A percentile compares a stretch with the other conserved stretches of the same genome.
These are phyloP conservation scores for Theileria annulata DNA, from an alignment of 169 alveolate genomes.

Conservation along the genomic window DNA sequence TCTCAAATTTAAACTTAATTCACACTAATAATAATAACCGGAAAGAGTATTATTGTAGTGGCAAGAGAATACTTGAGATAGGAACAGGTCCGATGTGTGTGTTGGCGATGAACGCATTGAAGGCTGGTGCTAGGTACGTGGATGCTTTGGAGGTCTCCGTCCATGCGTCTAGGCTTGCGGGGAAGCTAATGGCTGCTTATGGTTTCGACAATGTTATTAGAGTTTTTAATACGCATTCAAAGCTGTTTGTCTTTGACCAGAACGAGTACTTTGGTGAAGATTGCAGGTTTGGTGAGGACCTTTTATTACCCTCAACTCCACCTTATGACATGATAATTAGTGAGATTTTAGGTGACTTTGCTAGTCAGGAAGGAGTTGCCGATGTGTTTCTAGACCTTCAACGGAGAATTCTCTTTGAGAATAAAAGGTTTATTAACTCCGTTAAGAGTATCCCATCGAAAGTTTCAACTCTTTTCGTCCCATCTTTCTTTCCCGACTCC, in stretches of 20 bases:
- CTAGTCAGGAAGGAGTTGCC: constrained; percentile 85
- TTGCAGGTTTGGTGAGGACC: constrained; percentile 15
- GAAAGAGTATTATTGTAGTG: constrained; percentile 62
- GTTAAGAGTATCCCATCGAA: constrained; percentile 78
- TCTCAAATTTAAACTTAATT: neutral
- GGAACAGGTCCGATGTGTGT: constrained; percentile 86
- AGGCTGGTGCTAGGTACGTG: constrained; percentile 81
- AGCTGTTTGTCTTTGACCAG: constrained; percentile 66
- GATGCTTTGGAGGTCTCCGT: constrained; percentile 83
- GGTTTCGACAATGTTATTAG: constrained; percentile 70
- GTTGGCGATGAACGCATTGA: constrained; percentile 80
- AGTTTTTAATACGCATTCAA: constrained; percentile 76
- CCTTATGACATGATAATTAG: constrained; percentile 82
- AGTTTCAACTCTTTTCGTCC: constrained; percentile 77
- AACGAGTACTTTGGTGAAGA: constrained; percentile 23
- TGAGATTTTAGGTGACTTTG: constrained; percentile 84
- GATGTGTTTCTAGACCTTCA: constrained; percentile 82
- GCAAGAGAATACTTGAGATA: constrained; percentile 75
- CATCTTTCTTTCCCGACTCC: constrained; percentile 77
- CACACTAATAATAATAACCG: constrained; percentile 1
- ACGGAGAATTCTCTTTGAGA: constrained; percentile 68
- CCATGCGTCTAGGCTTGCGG: constrained; percentile 78
- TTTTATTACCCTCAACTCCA: constrained; percentile 41
- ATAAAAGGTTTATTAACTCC: constrained; percentile 63
- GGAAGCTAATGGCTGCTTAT: constrained; percentile 76